phyloP scores from a whole-genome alignment of 1,284 basidiomycete species.

The Ceratobasidium theobromae region DNA sequence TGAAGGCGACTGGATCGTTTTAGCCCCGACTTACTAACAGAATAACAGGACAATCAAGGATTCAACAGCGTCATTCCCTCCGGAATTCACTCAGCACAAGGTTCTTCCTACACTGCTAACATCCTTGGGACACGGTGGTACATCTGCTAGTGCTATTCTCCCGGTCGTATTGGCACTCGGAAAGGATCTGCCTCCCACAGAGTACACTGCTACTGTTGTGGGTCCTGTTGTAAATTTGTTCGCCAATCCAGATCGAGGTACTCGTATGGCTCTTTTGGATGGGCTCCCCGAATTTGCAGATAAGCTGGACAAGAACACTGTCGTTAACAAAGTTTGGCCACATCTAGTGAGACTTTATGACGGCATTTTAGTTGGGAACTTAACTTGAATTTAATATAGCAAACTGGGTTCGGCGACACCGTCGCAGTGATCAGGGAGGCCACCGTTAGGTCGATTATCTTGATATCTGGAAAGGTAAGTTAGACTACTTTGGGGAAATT shows the following conservation, averaged over 20 bases:
- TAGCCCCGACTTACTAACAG: neutral
- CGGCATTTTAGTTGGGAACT: neutral
- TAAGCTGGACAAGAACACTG: constrained; percentile 81
- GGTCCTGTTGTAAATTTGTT: constrained; percentile 82
- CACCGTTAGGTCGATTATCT: constrained; percentile 84
- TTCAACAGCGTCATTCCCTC: constrained; percentile 75
- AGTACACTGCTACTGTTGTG: constrained; percentile 71
- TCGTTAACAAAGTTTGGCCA: constrained; percentile 90
- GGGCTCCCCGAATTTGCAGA: constrained; percentile 82
- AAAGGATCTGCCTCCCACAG: constrained; percentile 66
- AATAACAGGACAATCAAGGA: constrained; percentile 71
- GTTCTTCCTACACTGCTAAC: constrained; percentile 86
- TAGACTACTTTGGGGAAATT: neutral
- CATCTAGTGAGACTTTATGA: constrained; percentile 63
- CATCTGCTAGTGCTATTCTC: constrained; percentile 74
- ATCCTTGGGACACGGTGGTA: constrained; percentile 82
- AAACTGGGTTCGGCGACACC: constrained; percentile 94
- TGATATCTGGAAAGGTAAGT: constrained; percentile 79
- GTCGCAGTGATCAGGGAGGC: constrained; percentile 93
- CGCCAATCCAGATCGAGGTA: constrained; percentile 86
- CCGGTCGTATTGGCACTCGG: constrained; percentile 83
- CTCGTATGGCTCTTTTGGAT: constrained; percentile 90
- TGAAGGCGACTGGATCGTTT: constrained; percentile 42
- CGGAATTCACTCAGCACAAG: constrained; percentile 83
- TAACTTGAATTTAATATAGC: constrained; percentile 50